phyloP scores from a whole-genome alignment of 2,329 filamentous ascomycete species.

The Davidsoniella australis region DNA sequence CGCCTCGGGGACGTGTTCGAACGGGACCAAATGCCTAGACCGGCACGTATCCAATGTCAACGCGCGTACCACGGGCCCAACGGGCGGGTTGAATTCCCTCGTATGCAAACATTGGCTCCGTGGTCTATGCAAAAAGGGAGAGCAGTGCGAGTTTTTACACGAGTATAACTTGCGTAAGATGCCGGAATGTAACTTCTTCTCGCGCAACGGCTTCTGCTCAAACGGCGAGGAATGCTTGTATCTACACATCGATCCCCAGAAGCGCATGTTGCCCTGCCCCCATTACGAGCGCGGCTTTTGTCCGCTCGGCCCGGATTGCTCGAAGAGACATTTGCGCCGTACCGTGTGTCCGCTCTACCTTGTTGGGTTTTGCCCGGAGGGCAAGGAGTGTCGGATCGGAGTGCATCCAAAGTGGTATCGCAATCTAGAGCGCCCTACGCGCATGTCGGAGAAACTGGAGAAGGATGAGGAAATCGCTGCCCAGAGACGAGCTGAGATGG shows the following conservation, averaged over 20 bases:
- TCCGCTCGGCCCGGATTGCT: conserved; percentile 70
- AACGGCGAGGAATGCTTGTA: conserved; percentile 96
- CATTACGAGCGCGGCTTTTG: conserved; percentile 95
- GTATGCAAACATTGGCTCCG: conserved; percentile 99
- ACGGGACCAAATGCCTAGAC: conserved; percentile 71
- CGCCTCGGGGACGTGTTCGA: conserved; percentile 68
- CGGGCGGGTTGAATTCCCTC: conserved; percentile 53
- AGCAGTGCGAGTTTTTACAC: conserved; percentile 93
- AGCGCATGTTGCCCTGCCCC: conserved; percentile 63
- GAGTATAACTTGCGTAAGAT: conserved; percentile 97
- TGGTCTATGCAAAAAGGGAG: conserved; percentile 92
- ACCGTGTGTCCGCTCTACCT: conserved; percentile 72
- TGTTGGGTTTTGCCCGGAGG: conserved; percentile 88
- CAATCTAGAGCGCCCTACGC: conserved; percentile 57
- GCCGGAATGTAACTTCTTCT: conserved; percentile 96
- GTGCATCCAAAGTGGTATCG: conserved; percentile 71
- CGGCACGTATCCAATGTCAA: conserved; percentile 44
- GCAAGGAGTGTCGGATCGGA: conserved; percentile 53
- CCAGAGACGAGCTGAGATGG: conserved; percentile 19
- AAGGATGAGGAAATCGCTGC: conserved; percentile 24
- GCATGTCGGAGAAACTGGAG: conserved; percentile 49
- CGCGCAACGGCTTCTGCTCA: conserved; percentile 82
- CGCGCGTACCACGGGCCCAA: conserved; percentile 21
- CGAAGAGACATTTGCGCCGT: conserved; percentile 74
- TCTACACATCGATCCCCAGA: conserved; percentile 71